These are phyloP conservation scores for Aspergillus leporis DNA, from an alignment of 495 filamentous ascomycete genomes.

Conservation along the genomic window DNA sequence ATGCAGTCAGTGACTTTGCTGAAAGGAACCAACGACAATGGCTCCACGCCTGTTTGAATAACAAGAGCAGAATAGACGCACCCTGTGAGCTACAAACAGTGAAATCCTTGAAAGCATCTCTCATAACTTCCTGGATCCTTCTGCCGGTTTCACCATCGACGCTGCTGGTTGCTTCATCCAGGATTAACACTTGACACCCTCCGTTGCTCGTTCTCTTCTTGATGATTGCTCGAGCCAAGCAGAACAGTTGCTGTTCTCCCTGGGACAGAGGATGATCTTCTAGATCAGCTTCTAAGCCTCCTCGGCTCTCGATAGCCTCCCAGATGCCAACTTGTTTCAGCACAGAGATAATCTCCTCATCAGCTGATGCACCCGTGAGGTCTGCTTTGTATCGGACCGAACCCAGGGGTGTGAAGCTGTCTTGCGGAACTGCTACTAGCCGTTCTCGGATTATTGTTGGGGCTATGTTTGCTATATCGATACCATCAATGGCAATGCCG, in stretches of 20 bases:
- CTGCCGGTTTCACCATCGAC: conserved; percentile 34
- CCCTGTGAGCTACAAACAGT: conserved; percentile 38
- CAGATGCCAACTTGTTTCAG: conserved; percentile 40
- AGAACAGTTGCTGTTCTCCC: conserved; percentile 51
- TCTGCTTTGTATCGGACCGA: conserved; percentile 49
- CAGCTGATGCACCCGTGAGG: conserved; percentile 28
- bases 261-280: conserved; percentile 39
- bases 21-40: not conserved
- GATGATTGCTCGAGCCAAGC: conserved; percentile 44
- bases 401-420: conserved; percentile 47
- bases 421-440: conserved; percentile 48
- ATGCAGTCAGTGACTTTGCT: not conserved
- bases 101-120: conserved; percentile 26
- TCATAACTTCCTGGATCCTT: conserved; percentile 34
- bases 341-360: conserved; percentile 38
- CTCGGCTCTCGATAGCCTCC: conserved; percentile 36
- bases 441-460: conserved; percentile 29
- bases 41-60: not conserved
- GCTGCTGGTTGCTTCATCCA: conserved; percentile 53
- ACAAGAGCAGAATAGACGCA: conserved; percentile 6
- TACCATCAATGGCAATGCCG: conserved; percentile 46
- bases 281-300: conserved; percentile 41
- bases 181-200: conserved; percentile 36
- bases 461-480: conserved; percentile 41
- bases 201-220: conserved; percentile 24